phyloP scores from a whole-genome alignment of 2,329 filamentous ascomycete species.

The Conoideocrella luteorostrata region DNA sequence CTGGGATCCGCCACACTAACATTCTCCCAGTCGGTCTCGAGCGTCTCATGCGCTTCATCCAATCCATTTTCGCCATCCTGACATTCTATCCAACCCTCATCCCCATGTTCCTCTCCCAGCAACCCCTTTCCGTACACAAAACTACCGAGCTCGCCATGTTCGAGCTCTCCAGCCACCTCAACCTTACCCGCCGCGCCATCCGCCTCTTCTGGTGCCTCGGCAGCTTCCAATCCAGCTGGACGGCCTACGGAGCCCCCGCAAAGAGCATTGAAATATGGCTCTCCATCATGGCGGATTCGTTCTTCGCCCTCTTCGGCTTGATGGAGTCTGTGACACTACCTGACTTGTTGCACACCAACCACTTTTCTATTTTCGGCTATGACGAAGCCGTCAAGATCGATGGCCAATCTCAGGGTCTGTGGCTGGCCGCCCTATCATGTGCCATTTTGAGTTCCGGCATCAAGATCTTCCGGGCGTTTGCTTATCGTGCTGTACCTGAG shows the following conservation, averaged over 20 bases:
- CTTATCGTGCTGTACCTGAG: constrained; percentile 28
- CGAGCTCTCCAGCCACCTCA: constrained; percentile 34
- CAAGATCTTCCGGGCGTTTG: constrained; percentile 31
- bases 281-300: constrained; percentile 50
- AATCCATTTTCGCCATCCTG: constrained; percentile 44
- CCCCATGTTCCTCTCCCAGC: constrained; percentile 22
- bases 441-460: constrained; percentile 39
- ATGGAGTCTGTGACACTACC: constrained; percentile 60
- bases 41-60: constrained; percentile 52
- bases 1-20: background rate
- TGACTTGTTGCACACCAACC: constrained; percentile 38
- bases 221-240: constrained; percentile 46
- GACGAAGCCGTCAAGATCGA: constrained; percentile 41
- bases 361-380: constrained; percentile 46
- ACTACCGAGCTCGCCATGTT: constrained; percentile 26
- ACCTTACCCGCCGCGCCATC: constrained; percentile 53
- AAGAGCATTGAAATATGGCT: constrained; percentile 36
- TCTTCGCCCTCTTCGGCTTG: constrained; percentile 60
- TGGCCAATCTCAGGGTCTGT: constrained; percentile 60
- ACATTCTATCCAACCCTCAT: constrained; percentile 37
- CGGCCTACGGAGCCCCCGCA: constrained; percentile 14
- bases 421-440: constrained; percentile 57
- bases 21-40: constrained; percentile 48
- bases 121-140: constrained; percentile 17
- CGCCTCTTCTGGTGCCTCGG: constrained; percentile 64